phyloP scores from a whole-genome alignment of 2,329 filamentous ascomycete species.

The Hypomyces perniciosus region DNA sequence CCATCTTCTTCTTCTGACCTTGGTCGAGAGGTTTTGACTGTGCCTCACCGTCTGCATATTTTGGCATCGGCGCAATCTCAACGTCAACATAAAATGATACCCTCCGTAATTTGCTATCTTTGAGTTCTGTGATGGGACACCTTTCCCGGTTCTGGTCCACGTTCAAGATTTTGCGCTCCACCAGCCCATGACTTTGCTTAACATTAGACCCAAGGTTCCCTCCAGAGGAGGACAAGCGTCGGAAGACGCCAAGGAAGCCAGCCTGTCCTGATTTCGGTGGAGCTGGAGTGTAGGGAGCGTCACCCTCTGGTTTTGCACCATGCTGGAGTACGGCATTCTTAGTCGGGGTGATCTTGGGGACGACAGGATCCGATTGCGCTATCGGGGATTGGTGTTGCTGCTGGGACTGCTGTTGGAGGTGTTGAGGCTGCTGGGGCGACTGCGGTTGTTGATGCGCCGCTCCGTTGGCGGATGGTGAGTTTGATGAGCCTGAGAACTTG shows the following conservation, averaged over 20 bases:
- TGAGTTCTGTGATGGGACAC: constrained; percentile 72
- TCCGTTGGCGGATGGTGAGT: constrained; percentile 27
- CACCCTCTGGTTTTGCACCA: constrained; percentile 49
- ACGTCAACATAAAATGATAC: constrained; percentile 97
- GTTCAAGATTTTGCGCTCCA: constrained; percentile 77
- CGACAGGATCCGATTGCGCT: constrained; percentile 24
- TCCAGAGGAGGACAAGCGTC: constrained; percentile 69
- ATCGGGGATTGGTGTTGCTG: constrained; percentile 20
- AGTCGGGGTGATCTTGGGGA: constrained; percentile 43
- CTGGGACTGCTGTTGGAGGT: constrained; percentile 14
- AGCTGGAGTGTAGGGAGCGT: constrained; percentile 65
- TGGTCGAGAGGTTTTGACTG: constrained; percentile 38
- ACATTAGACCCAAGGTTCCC: constrained; percentile 22
- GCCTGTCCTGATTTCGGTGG: constrained; percentile 63
- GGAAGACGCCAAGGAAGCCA: constrained; percentile 75
- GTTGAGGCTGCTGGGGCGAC: constrained; percentile 3
- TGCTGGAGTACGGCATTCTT: constrained; percentile 57
- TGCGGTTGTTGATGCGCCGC: constrained; percentile 11
- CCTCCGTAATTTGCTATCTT: constrained; percentile 72
- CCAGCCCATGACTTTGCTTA: constrained; percentile 55
- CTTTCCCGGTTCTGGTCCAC: constrained; percentile 73
- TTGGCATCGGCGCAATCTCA: constrained; percentile 85
- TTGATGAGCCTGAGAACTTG: constrained; percentile 69
- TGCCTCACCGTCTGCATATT: constrained; percentile 60
- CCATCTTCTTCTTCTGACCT: constrained; percentile 54